Conservation (phyloP, 768 basidiomycete species). For the Asterophora parasitica region DNA sequence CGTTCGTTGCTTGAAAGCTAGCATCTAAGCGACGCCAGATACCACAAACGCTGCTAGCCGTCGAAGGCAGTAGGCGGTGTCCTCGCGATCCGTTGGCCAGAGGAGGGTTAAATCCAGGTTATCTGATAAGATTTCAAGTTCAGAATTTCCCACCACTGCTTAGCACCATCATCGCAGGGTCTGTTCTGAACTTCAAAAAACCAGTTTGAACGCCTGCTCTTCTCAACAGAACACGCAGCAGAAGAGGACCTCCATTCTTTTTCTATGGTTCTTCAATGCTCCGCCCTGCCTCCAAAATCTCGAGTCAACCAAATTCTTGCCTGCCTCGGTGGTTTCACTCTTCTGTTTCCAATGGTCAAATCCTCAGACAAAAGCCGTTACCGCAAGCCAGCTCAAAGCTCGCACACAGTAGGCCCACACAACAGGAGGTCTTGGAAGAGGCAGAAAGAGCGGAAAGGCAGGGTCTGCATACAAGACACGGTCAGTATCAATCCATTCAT, state of each 20-base stretch:
- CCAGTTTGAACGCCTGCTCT: too few relatives aligned
- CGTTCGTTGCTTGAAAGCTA: too few relatives aligned
- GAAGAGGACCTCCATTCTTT: neutral
- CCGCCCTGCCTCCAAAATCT: slow-evolving; percentile 15
- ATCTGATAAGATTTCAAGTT: slow-evolving; percentile 16
- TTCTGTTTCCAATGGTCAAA: slow-evolving; percentile 19
- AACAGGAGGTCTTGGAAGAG: slow-evolving; percentile 2
- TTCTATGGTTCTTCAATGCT: slow-evolving; percentile 23
- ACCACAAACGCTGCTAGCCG: too few relatives aligned
- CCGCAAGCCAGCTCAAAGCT: neutral
- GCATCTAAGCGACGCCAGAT: too few relatives aligned
- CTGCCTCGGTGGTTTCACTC: slow-evolving; percentile 28
- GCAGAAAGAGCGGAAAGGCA: slow-evolving; percentile 5
- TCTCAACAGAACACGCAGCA: too few relatives aligned
- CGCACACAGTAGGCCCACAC: slow-evolving; percentile 1
- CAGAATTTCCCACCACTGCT: slow-evolving; percentile 2
- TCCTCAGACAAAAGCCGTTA: slow-evolving; percentile 16
- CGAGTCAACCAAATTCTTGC: slow-evolving; percentile 22
- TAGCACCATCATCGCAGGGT: too few relatives aligned
- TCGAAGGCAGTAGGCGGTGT: neutral
- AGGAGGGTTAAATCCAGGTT: too few relatives aligned
- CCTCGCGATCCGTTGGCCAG: neutral
- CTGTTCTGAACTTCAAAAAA: too few relatives aligned
- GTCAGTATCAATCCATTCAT: slow-evolving; percentile 3
- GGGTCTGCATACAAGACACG: slow-evolving; percentile 4